Percentiles rank a stretch among this genome's conserved stretches.
phyloP scores from a whole-genome alignment of 2,329 filamentous ascomycete species.

The Atkinsonella texensis region DNA sequence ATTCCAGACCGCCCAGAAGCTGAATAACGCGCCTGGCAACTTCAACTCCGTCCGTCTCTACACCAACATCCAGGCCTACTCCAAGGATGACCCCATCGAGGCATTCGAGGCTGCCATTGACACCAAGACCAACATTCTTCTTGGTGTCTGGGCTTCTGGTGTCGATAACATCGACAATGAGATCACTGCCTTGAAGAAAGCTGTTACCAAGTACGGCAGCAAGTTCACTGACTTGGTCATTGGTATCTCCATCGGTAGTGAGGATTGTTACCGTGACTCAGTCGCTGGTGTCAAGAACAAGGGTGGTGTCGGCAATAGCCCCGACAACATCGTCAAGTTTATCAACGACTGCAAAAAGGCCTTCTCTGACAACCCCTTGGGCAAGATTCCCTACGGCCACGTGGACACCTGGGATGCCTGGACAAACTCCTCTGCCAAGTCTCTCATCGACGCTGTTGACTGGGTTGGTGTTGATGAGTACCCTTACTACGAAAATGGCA shows the following conservation, averaged over 20 bases:
- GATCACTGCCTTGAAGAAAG: slow-evolving; percentile 46
- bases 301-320: slow-evolving; percentile 46
- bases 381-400: slow-evolving; percentile 45
- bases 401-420: slow-evolving; percentile 58
- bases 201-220: slow-evolving; percentile 39
- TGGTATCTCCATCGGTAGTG: slow-evolving; percentile 53
- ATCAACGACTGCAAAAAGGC: slow-evolving; percentile 51
- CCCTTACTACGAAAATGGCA: slow-evolving; percentile 50
- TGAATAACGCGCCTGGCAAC: slow-evolving; percentile 31
- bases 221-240: slow-evolving; percentile 45
- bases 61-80: slow-evolving; percentile 53
- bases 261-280: slow-evolving; percentile 53
- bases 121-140: slow-evolving; percentile 48
- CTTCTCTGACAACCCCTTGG: slow-evolving; percentile 33
- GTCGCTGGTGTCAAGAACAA: slow-evolving; percentile 51
- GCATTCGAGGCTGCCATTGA: slow-evolving; percentile 62
- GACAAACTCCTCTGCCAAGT: slow-evolving; percentile 45
- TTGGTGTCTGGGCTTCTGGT: slow-evolving; percentile 52
- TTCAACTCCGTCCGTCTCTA: slow-evolving; percentile 53
- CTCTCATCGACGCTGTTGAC: slow-evolving; percentile 50
- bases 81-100: slow-evolving; percentile 65
- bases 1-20: slow-evolving; percentile 28
- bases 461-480: slow-evolving; percentile 55
- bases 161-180: slow-evolving; percentile 44
- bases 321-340: slow-evolving; percentile 49